Evolutionary conservation across 2,329 filamentous ascomycete genomes (phyloP).

Genomic region (Elsinoe arachidis): DNA sequence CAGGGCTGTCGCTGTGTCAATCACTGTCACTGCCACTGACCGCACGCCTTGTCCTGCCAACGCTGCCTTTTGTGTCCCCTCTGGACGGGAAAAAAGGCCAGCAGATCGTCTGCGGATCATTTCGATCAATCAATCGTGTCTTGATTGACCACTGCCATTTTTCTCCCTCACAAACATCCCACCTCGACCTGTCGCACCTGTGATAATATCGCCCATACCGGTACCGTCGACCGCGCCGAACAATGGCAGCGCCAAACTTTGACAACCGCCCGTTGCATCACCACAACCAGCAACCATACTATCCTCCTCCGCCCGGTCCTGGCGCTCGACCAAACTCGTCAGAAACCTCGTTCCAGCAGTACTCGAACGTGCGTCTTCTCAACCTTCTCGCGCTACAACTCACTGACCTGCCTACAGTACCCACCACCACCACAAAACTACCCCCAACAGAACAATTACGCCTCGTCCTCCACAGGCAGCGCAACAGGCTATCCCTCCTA

Average conservation of each 20-base stretch:
- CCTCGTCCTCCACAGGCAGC: neutral
- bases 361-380: neutral
- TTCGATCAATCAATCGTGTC: neutral
- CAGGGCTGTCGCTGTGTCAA: neutral
- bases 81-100: neutral
- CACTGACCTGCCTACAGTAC: neutral
- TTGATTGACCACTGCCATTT: neutral
- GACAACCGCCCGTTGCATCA: constrained; percentile 5
- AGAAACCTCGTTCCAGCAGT: neutral
- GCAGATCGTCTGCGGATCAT: neutral
- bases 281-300: constrained; percentile 8
- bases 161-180: neutral
- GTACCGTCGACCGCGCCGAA: neutral
- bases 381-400: neutral
- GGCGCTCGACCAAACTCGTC: neutral
- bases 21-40: neutral
- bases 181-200: too few relatives aligned
- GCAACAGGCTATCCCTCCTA: neutral
- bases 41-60: neutral
- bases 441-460: constrained; percentile 2
- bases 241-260: constrained; percentile 12
- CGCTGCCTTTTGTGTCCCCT: neutral
- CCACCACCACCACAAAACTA: constrained; percentile 10
- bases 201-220: neutral
- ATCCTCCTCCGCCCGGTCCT: constrained; percentile 4